Evolutionary conservation across 768 basidiomycete genomes (phyloP).

Genomic region (Suillus luteus): DNA sequence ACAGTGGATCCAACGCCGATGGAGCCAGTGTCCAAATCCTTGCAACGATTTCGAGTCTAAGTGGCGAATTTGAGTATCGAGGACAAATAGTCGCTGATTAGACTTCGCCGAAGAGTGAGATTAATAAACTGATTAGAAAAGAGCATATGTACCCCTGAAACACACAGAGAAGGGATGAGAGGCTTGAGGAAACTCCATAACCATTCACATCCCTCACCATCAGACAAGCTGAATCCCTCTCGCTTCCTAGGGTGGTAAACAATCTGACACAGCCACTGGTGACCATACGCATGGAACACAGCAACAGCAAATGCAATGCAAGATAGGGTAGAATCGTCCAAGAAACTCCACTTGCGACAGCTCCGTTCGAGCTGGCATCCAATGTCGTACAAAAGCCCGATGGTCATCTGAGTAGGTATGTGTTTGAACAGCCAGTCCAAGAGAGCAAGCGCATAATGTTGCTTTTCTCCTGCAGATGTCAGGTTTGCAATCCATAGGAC

Average conservation of each 20-base stretch:
- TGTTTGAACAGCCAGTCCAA: slow-evolving; percentile 21
- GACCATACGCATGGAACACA: slow-evolving; percentile 39
- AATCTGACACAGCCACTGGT: slow-evolving; percentile 38
- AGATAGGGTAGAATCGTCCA: slow-evolving; percentile 15
- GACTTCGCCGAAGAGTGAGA: slow-evolving; percentile 25
- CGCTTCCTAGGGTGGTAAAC: slow-evolving; percentile 37
- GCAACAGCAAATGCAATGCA: slow-evolving; percentile 31
- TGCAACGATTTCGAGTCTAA: background rate
- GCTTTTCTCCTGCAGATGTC: slow-evolving; percentile 21
- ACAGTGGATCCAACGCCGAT: too few species aligned
- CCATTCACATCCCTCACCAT: slow-evolving; percentile 13
- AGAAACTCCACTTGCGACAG: slow-evolving; percentile 5
- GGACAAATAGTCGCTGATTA: slow-evolving; percentile 28
- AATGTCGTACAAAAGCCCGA: slow-evolving; percentile 29
- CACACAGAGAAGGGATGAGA: slow-evolving; percentile 22
- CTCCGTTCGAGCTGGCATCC: slow-evolving; percentile 23
- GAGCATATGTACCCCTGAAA: slow-evolving; percentile 22
- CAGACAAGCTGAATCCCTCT: slow-evolving; percentile 23
- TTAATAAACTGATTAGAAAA: background rate
- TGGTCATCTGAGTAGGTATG: slow-evolving; percentile 18
- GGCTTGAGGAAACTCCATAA: slow-evolving; percentile 26
- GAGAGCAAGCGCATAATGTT: slow-evolving; percentile 27
- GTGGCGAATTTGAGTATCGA: slow-evolving; percentile 20
- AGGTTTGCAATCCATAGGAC: slow-evolving; percentile 18
- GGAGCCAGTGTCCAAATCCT: background rate